phyloP scores from a whole-genome alignment of 176 grass and related monocot species.

The Carex littledalei region DNA sequence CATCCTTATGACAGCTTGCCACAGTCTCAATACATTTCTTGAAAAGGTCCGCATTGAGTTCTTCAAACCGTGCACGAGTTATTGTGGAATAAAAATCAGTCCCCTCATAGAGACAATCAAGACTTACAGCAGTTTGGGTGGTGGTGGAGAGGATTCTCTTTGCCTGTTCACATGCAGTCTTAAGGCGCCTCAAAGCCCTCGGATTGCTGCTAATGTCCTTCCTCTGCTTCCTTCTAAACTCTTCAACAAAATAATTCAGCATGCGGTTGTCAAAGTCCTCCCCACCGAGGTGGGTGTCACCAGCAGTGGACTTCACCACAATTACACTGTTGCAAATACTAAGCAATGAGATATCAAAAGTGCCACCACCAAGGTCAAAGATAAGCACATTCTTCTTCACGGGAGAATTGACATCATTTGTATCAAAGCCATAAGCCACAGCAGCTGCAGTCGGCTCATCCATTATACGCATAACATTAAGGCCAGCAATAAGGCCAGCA shows the following conservation, averaged over 20 bases:
- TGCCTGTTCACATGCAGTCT: constrained; percentile 23
- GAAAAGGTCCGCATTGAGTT: constrained; percentile 37
- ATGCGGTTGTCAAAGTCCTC: constrained; percentile 27
- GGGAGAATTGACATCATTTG: not conserved
- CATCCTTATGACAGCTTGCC: constrained; percentile 25
- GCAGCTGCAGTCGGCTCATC: constrained; percentile 34
- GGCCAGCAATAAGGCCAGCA: constrained; percentile 29
- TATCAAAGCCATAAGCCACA: constrained; percentile 26
- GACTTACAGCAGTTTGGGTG: constrained; percentile 22
- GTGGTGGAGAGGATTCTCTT: constrained; percentile 31
- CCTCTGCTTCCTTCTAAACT: constrained; percentile 25
- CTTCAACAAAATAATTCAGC: constrained; percentile 27
- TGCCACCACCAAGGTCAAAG: constrained; percentile 36
- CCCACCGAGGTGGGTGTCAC: constrained; percentile 33
- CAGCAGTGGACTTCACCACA: constrained; percentile 32
- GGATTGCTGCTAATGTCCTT: constrained; percentile 25
- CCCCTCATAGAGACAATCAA: constrained; percentile 33
- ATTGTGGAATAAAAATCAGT: constrained; percentile 31
- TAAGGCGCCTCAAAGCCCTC: constrained; percentile 24
- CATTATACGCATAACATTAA: constrained; percentile 37
- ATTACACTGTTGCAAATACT: constrained; percentile 30
- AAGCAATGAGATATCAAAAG: constrained; percentile 34
- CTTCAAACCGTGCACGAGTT: constrained; percentile 33
- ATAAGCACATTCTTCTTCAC: constrained; percentile 28
- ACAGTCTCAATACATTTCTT: constrained; percentile 33